Evolutionary conservation across 352 stramenopile species (phyloP).

Genomic region (Pythium myriotylum): DNA sequence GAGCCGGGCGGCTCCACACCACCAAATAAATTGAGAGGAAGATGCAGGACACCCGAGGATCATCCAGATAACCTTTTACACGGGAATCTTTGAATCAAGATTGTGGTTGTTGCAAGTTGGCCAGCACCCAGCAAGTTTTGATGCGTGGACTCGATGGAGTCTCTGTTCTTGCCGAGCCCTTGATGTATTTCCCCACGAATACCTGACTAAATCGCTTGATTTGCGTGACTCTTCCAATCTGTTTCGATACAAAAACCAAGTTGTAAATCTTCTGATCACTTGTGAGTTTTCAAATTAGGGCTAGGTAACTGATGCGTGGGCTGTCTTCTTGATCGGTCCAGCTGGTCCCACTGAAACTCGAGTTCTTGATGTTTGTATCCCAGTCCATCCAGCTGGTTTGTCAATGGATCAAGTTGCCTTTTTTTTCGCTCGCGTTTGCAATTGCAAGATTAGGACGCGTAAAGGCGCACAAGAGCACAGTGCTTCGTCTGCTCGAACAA

Average conservation of each 20-base stretch:
- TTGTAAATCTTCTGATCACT: neutral
- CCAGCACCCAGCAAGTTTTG: too few species aligned
- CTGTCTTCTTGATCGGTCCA: neutral
- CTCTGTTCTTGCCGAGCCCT: too few species aligned
- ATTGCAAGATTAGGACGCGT: too few species aligned
- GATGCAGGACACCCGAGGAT: too few species aligned
- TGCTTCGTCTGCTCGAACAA: too few species aligned
- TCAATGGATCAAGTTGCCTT: neutral
- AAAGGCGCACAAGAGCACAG: too few species aligned
- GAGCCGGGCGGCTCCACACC: neutral
- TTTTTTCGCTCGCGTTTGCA: too few species aligned
- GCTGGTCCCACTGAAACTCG: neutral
- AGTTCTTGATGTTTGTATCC: neutral
- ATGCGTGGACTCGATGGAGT: too few species aligned
- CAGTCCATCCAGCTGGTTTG: neutral
- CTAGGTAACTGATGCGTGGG: neutral
- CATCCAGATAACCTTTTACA: neutral
- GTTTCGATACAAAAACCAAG: neutral
- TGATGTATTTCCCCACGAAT: neutral
- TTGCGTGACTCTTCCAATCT: neutral
- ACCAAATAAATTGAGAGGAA: too few species aligned
- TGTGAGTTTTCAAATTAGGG: neutral
- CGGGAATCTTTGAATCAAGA: neutral
- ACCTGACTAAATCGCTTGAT: neutral
- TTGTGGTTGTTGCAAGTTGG: too few species aligned